Evolutionary conservation across 2,329 filamentous ascomycete species (phyloP).

Genomic region (Exophiala viscosa): DNA sequence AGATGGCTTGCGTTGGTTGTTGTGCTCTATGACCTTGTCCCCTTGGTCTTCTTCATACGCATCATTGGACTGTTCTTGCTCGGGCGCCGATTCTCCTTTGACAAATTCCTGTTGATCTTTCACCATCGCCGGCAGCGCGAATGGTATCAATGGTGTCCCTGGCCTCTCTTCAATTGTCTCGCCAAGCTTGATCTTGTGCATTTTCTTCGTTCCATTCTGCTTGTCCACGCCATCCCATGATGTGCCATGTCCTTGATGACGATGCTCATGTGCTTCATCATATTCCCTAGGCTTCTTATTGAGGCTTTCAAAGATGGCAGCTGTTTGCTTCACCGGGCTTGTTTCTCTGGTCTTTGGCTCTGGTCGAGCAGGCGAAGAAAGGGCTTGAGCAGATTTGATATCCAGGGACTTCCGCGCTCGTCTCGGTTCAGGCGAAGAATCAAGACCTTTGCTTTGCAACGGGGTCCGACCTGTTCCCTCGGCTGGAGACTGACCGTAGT

Average conservation of each 20-base stretch:
- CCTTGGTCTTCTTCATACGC: not conserved
- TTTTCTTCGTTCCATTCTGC: conserved; percentile 4
- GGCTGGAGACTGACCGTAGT: conserved; percentile 4
- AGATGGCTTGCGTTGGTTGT: conserved; percentile 11
- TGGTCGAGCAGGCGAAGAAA: not conserved
- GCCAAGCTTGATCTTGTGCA: conserved; percentile 20
- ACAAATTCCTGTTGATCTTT: conserved; percentile 11
- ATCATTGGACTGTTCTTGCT: not conserved
- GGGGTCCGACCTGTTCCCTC: not conserved
- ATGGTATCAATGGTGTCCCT: conserved; percentile 22
- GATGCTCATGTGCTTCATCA: conserved; percentile 9
- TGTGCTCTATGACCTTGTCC: conserved; percentile 1
- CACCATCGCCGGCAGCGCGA: conserved; percentile 19
- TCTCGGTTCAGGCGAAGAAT: not conserved
- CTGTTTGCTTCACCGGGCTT: conserved; percentile 23
- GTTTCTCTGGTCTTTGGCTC: conserved; percentile 1
- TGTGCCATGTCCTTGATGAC: not conserved
- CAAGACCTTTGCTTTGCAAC: not conserved
- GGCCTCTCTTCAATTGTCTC: conserved; percentile 17
- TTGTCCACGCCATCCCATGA: not conserved
- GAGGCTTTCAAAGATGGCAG: conserved; percentile 25
- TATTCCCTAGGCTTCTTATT: conserved; percentile 4
- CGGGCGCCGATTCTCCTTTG: not conserved
- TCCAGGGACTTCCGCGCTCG: not conserved
- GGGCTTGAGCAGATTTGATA: not conserved